These are phyloP conservation scores for Ilex aquifolium DNA, from an alignment of 257 asterid species.

Conservation along the genomic window DNA sequence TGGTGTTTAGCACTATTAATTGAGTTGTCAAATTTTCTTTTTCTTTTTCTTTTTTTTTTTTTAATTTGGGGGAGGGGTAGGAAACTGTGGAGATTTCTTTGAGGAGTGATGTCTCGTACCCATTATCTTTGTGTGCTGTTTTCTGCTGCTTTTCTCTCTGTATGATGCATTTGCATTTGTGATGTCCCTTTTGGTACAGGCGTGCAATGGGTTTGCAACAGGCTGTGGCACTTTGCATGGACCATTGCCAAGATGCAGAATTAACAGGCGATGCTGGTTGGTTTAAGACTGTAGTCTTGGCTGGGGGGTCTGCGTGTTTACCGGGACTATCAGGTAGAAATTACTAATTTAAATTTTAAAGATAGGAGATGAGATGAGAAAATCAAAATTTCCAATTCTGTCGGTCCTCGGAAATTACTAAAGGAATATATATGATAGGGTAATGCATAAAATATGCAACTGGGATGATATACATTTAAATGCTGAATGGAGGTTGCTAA, in stretches of 20 bases:
- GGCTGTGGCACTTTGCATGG: constrained; percentile 90
- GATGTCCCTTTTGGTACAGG: constrained; percentile 34
- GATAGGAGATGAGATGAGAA: neutral
- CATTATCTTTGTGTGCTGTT: too few species aligned
- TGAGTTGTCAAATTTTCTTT: too few species aligned
- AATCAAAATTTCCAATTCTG: neutral
- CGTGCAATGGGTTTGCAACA: constrained; percentile 79
- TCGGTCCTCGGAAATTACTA: too few species aligned
- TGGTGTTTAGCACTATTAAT: too few species aligned
- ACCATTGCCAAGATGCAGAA: constrained; percentile 85
- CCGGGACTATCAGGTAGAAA: constrained; percentile 90
- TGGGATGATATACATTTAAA: neutral
- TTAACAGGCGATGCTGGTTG: constrained; percentile 60
- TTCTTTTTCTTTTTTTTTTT: too few species aligned
- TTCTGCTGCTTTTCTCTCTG: too few species aligned
- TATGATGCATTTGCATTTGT: neutral
- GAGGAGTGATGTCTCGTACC: too few species aligned
- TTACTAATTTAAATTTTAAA: neutral
- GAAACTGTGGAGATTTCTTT: too few species aligned
- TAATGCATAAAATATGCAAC: too few species aligned
- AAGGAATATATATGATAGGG: too few species aligned
- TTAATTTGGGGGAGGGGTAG: too few species aligned
- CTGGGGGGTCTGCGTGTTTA: constrained; percentile 93
- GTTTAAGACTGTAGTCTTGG: constrained; percentile 78
- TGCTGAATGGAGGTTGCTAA: constrained; percentile 12